Evolutionary conservation across 352 stramenopile genomes (phyloP).

Genomic region (Phytophthora meadii): DNA sequence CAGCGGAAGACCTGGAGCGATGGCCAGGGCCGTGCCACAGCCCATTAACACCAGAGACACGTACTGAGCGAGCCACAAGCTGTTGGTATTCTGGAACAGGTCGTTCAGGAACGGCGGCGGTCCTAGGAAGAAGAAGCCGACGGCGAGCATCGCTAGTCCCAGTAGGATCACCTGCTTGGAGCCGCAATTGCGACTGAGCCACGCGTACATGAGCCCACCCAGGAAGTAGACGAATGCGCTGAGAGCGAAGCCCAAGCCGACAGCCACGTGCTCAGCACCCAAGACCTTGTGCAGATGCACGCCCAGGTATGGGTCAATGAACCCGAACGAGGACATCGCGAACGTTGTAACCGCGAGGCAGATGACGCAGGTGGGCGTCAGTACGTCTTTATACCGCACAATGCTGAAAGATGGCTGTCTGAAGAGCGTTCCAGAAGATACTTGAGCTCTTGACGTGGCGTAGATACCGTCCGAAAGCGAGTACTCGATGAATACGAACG

Average conservation of each 20-base stretch:
- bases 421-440: slow-evolving; percentile 23
- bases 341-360: slow-evolving; percentile 61
- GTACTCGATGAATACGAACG: slow-evolving; percentile 83
- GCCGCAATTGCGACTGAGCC: slow-evolving; percentile 62
- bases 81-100: slow-evolving; percentile 45
- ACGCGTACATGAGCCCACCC: slow-evolving; percentile 59
- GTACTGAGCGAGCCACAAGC: slow-evolving; percentile 61
- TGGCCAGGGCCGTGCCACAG: slow-evolving; percentile 61
- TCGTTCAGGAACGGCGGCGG: slow-evolving; percentile 58
- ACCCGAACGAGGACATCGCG: slow-evolving; percentile 74
- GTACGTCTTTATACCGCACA: slow-evolving; percentile 54
- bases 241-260: slow-evolving; percentile 72
- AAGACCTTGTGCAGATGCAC: slow-evolving; percentile 66
- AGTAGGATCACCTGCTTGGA: slow-evolving; percentile 76
- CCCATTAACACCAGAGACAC: slow-evolving; percentile 63
- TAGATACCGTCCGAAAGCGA: slow-evolving; percentile 70
- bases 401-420: slow-evolving; percentile 40
- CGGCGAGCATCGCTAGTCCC: slow-evolving; percentile 50
- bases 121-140: slow-evolving; percentile 69
- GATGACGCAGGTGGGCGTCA: slow-evolving; percentile 61
- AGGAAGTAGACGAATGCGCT: slow-evolving; percentile 77
- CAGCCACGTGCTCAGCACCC: slow-evolving; percentile 60
- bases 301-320: slow-evolving; percentile 75
- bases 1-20: slow-evolving; percentile 65
- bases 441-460: slow-evolving; percentile 16